phyloP scores from a whole-genome alignment of 495 filamentous ascomycete species.

The Opeltia flavorubescens region DNA sequence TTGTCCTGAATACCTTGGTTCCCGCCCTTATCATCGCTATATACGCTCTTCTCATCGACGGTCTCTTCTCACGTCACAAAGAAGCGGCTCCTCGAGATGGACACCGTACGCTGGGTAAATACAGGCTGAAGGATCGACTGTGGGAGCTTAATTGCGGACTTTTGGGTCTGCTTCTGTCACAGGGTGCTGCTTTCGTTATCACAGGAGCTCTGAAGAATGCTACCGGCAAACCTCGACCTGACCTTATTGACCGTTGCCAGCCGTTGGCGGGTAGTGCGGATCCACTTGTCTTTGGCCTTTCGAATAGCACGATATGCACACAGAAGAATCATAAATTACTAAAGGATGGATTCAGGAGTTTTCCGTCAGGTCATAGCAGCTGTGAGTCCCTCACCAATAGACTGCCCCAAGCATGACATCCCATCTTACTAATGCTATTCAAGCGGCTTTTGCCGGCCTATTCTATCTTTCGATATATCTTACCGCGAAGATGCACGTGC shows the following conservation, averaged over 20 bases:
- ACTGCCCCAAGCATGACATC: neutral
- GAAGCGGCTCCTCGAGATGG: conserved; percentile 17
- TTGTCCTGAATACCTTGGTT: conserved; percentile 39
- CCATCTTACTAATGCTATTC: neutral
- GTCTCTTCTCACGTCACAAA: conserved; percentile 49
- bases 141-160: conserved; percentile 80
- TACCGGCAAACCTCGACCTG: conserved; percentile 73
- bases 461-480: conserved; percentile 61
- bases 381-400: conserved; percentile 22
- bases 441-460: conserved; percentile 59
- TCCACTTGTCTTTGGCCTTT: conserved; percentile 35
- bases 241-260: conserved; percentile 58
- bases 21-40: conserved; percentile 54
- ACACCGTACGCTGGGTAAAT: conserved; percentile 45
- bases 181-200: conserved; percentile 56
- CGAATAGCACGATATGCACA: conserved; percentile 54
- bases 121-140: conserved; percentile 49
- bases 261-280: conserved; percentile 30
- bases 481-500: conserved; percentile 38
- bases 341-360: conserved; percentile 77
- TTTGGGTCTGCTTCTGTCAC: conserved; percentile 55
- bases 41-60: conserved; percentile 60
- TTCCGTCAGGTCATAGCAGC: conserved; percentile 58
- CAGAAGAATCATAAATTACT: conserved; percentile 48
- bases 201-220: conserved; percentile 76